A percentile compares a stretch with the other conserved stretches of the same genome.
These are phyloP conservation scores for Hericium erinaceus DNA, from an alignment of 768 basidiomycete species.

Conservation along the genomic window DNA sequence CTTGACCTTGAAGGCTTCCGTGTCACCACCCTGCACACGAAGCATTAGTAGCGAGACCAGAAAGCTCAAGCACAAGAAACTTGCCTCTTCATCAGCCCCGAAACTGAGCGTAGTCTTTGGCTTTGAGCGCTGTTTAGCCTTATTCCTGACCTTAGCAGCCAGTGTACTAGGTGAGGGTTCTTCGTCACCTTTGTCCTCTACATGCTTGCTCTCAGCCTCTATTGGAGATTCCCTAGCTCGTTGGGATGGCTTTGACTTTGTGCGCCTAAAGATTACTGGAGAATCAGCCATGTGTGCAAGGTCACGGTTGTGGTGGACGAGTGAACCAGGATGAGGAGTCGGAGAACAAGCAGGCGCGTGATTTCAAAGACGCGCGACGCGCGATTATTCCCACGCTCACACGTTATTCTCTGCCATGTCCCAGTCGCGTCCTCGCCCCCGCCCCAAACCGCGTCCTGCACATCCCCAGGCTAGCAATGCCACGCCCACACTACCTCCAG, in stretches of 20 bases:
- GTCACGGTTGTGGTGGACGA: neutral
- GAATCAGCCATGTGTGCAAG: constrained; percentile 19
- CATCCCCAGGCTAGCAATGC: constrained; percentile 7
- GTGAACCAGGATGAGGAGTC: no score
- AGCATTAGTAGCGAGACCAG: neutral
- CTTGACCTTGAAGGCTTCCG: constrained; percentile 68
- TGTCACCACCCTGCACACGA: constrained; percentile 43
- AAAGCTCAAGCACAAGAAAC: neutral
- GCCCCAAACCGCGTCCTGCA: constrained; percentile 14
- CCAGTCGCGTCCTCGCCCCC: constrained; percentile 6
- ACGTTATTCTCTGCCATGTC: neutral
- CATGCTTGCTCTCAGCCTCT: constrained; percentile 4
- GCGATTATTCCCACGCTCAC: neutral
- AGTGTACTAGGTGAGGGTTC: constrained; percentile 48
- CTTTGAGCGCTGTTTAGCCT: constrained; percentile 50
- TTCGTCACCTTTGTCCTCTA: constrained; percentile 19
- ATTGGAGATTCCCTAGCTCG: constrained; percentile 28
- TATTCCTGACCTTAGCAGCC: constrained; percentile 62
- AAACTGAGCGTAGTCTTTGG: constrained; percentile 70
- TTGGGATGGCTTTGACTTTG: constrained; percentile 29
- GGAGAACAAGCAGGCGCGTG: neutral
- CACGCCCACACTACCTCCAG: neutral
- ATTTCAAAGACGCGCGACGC: neutral
- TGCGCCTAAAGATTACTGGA: constrained; percentile 35
- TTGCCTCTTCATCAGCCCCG: constrained; percentile 54